Conservation (phyloP, 2,329 filamentous ascomycete species). For the Bisporella sp. region DNA sequence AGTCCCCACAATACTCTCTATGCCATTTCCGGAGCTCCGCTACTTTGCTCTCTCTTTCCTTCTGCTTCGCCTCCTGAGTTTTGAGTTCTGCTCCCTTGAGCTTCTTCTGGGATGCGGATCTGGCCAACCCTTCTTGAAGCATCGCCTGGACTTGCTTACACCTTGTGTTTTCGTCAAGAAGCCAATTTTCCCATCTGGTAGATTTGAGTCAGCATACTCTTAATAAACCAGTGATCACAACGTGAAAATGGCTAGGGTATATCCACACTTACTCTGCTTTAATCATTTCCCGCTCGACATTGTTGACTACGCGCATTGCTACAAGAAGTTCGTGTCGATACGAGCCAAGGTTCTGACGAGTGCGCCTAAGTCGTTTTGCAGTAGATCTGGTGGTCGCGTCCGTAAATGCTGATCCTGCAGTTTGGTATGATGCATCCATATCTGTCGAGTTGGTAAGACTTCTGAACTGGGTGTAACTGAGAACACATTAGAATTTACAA, state of each 20-base stretch:
- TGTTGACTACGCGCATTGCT: conserved; percentile 83
- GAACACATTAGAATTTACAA: conserved; percentile 9
- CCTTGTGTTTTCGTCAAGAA: conserved; percentile 67
- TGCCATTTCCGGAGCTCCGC: conserved; percentile 48
- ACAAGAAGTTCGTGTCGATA: conserved; percentile 90
- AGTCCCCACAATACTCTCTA: conserved; percentile 56
- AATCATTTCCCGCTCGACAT: conserved; percentile 78
- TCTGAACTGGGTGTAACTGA: conserved; percentile 54
- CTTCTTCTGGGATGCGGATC: conserved; percentile 20
- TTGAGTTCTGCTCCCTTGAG: conserved; percentile 13
- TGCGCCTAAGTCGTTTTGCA: conserved; percentile 61
- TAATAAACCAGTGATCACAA: not conserved
- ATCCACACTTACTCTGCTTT: conserved; percentile 52
- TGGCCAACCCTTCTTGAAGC: conserved; percentile 28
- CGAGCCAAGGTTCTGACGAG: conserved; percentile 73
- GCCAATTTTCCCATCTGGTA: conserved; percentile 80
- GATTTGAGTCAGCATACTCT: not conserved
- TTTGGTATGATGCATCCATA: conserved; percentile 48
- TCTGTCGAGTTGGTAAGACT: conserved; percentile 51
- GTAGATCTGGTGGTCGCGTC: conserved; percentile 44
- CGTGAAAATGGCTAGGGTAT: not conserved
- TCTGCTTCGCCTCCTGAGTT: conserved; percentile 14
- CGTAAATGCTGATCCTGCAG: conserved; percentile 40
- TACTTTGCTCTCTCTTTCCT: conserved; percentile 27
- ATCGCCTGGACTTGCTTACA: conserved; percentile 57